A percentile compares a stretch with the other conserved stretches of the same genome.
Evolutionary conservation across 2,329 filamentous ascomycete genomes (phyloP).

Genomic region (Pezicula neosporulosa): DNA sequence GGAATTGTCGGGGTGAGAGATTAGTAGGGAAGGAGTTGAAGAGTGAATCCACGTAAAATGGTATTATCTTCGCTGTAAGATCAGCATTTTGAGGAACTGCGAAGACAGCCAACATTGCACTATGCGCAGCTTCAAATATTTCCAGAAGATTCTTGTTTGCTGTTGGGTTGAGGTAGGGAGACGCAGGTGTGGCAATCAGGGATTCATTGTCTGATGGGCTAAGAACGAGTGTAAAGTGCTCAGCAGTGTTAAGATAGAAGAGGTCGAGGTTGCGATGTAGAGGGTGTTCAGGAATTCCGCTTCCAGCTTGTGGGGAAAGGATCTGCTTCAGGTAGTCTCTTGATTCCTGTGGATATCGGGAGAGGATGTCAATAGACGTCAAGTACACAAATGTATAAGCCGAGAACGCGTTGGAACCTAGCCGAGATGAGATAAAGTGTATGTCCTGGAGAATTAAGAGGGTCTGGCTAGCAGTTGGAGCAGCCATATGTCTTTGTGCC

Average conservation of each 20-base stretch:
- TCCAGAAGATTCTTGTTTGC: conserved; percentile 46
- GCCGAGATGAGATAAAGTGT: conserved; percentile 66
- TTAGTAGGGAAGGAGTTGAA: conserved; percentile 65
- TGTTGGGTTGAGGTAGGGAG: conserved; percentile 57
- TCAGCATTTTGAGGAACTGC: conserved; percentile 61
- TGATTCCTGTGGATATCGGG: conserved; percentile 54
- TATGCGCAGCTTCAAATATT: conserved; percentile 71
- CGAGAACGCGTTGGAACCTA: conserved; percentile 61
- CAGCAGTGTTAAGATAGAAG: conserved; percentile 70
- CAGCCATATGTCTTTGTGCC: conserved; percentile 47
- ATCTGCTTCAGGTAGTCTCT: conserved; percentile 50
- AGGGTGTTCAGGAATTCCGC: conserved; percentile 56
- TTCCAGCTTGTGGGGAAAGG: conserved; percentile 34
- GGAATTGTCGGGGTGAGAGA: conserved; percentile 65
- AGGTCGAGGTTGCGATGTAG: conserved; percentile 64
- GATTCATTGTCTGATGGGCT: conserved; percentile 54
- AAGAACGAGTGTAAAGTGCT: conserved; percentile 63
- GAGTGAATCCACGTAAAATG: conserved; percentile 65
- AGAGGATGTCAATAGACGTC: conserved; percentile 65
- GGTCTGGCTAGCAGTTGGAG: conserved; percentile 56
- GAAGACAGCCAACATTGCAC: conserved; percentile 65
- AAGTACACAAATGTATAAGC: conserved; percentile 69
- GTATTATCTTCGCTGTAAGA: conserved; percentile 57
- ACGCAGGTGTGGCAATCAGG: conserved; percentile 56
- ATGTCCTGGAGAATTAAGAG: conserved; percentile 62